These are phyloP conservation scores for Dipodascopsis uninucleata DNA, from an alignment of 805 yeast species.

Conservation along the genomic window DNA sequence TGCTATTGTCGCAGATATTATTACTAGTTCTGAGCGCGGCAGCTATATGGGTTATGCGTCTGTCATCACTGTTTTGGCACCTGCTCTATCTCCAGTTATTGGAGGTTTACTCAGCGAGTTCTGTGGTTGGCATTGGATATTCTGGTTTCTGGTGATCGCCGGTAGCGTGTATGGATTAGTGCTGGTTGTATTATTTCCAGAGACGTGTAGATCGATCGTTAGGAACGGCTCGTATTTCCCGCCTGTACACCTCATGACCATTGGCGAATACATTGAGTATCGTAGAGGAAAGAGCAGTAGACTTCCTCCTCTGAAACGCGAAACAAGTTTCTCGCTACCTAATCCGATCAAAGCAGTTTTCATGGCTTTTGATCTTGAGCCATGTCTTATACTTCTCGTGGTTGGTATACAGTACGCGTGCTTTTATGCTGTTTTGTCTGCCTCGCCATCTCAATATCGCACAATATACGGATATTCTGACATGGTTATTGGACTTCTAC, in stretches of 20 bases:
- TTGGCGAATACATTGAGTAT: too few species aligned
- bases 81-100: constrained; percentile 73
- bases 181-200: constrained; percentile 53
- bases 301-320: background rate
- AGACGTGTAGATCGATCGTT: constrained; percentile 65
- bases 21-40: constrained; percentile 66
- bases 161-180: constrained; percentile 45
- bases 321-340: too few species aligned
- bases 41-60: constrained; percentile 59
- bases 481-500: constrained; percentile 8
- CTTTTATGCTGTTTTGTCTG: constrained; percentile 3
- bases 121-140: constrained; percentile 70
- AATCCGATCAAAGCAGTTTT: constrained; percentile 7
- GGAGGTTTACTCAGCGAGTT: constrained; percentile 49
- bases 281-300: too few species aligned
- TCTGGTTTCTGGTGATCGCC: constrained; percentile 69
- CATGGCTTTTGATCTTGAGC: constrained; percentile 2
- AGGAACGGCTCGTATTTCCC: constrained; percentile 63
- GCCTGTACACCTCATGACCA: background rate
- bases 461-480: background rate
- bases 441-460: constrained; percentile 4
- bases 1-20: constrained; percentile 72
- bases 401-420: background rate
- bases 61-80: constrained; percentile 66
- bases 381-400: background rate